phyloP scores from a whole-genome alignment of 169 alveolate species.

The Plasmodium blacklocki region DNA sequence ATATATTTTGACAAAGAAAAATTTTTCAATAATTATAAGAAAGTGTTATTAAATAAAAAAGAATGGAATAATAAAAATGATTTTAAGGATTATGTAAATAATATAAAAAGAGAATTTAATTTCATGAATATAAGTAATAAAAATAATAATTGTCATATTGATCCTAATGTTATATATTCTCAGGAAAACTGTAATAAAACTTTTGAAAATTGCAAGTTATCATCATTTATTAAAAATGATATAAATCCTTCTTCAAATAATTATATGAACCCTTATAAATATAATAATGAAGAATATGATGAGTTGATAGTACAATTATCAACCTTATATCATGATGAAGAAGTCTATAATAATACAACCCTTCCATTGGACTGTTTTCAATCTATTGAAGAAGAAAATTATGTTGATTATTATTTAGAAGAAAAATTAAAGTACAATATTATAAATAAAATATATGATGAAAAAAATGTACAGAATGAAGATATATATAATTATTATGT shows the following conservation, averaged over 20 bases:
- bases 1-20: constrained; percentile 38
- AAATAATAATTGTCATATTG: background rate
- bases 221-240: too few relatives aligned
- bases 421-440: too few relatives aligned
- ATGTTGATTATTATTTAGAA: background rate
- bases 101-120: background rate
- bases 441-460: background rate
- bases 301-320: constrained; percentile 28
- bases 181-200: too few relatives aligned
- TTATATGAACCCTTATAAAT: constrained; percentile 18
- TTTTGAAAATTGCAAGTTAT: too few relatives aligned
- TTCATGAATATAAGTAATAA: background rate
- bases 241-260: too few relatives aligned
- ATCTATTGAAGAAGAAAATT: constrained; percentile 18
- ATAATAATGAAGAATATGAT: constrained; percentile 68
- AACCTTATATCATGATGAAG: background rate
- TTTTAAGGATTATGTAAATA: background rate
- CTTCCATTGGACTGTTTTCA: background rate
- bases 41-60: constrained; percentile 22
- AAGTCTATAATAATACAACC: background rate
- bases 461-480: constrained; percentile 5
- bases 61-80: constrained; percentile 1
- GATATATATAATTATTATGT: constrained; percentile 10
- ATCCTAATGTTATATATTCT: background rate
- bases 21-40: constrained; percentile 49